Evolutionary conservation across 495 filamentous ascomycete species (phyloP), one percentile per base, ranked within the genome.

Genomic region (Penicillium arizonense): DNA sequence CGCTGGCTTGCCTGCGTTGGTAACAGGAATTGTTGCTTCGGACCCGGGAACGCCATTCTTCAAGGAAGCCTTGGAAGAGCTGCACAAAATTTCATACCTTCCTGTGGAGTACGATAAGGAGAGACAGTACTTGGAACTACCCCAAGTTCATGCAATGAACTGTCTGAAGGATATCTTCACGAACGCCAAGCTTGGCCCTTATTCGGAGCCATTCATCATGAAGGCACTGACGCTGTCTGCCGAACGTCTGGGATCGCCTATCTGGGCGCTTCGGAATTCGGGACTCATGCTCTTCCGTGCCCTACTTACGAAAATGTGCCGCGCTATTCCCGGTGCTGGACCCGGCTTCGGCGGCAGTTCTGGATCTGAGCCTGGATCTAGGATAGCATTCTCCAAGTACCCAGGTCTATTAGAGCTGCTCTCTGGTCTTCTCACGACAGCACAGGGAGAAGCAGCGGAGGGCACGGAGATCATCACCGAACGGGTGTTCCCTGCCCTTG

Each of bases 111-210:
- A 68, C 30, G 63, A 71, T n/a, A 62, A 57, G 16, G 56, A 63
- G 11, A 64, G 61, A 16, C 70, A 76, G 39, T 73, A 77, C 23
- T 80, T 80, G 2, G 83, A 90, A 47, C 68, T 97, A 12, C 87
- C 91, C 12, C 94, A 97, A 70, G 94, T 97, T 2, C 94, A 98
- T 62, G 90, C 93, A 0, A 77, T 96, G 56, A 98, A 98, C 56
- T 96, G 87, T 55, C 69, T 97, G 39, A 90, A 92, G 63, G 88
- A 91, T 47, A 85, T 94, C 5, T 94, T 96, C 63, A 88, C 82
- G 32, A 90, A 87, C 59, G 86, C 88, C 5, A 81, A 82, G 18
- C 75, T 96, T 11, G 85, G 83, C 9, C 67, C 71, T 18, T 60
- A 67, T 34, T 84, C 87, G 0, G 88, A 92, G 52, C 69, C 65